Evolutionary conservation across 2,329 filamentous ascomycete species (phyloP).

Genomic region (Aureobasidium lini): DNA sequence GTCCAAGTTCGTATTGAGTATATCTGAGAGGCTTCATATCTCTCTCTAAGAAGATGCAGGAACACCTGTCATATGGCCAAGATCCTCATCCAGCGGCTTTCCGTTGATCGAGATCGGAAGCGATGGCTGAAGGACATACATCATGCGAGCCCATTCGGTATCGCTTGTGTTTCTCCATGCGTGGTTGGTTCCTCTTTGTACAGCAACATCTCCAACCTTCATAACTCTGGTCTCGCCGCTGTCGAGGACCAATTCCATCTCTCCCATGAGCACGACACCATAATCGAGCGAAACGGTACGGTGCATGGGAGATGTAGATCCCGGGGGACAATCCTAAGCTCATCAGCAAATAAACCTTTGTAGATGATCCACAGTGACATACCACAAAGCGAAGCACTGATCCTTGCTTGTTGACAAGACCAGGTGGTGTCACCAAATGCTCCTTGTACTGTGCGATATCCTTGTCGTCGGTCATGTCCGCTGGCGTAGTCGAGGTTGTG

Average conservation of each 20-base stretch:
- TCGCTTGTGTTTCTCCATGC: slow-evolving; percentile 28
- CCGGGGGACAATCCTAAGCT: slow-evolving; percentile 21
- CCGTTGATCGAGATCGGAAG: slow-evolving; percentile 24
- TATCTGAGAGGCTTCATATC: too few species aligned
- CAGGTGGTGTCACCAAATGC: slow-evolving; percentile 38
- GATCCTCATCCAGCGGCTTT: slow-evolving; percentile 25
- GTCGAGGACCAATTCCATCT: slow-evolving; percentile 27
- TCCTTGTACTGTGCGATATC: slow-evolving; percentile 41
- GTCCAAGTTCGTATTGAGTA: too few species aligned
- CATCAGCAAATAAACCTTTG: background rate
- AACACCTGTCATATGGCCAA: slow-evolving; percentile 25
- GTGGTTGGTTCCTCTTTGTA: slow-evolving; percentile 29
- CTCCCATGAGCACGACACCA: slow-evolving; percentile 26
- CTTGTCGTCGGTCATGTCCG: slow-evolving; percentile 36
- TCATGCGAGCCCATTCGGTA: slow-evolving; percentile 27
- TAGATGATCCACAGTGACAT: background rate
- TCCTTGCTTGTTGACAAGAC: slow-evolving; percentile 41
- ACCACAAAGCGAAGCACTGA: slow-evolving; percentile 34
- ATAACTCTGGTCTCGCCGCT: slow-evolving; percentile 25
- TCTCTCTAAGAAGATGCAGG: background rate
- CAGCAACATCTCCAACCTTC: slow-evolving; percentile 25
- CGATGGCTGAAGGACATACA: slow-evolving; percentile 27
- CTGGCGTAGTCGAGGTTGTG: slow-evolving; percentile 41
- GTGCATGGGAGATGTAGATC: slow-evolving; percentile 24
- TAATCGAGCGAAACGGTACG: slow-evolving; percentile 28